Evolutionary conservation across 805 yeast species (phyloP).

Genomic region (Brettanomyces sp.): DNA sequence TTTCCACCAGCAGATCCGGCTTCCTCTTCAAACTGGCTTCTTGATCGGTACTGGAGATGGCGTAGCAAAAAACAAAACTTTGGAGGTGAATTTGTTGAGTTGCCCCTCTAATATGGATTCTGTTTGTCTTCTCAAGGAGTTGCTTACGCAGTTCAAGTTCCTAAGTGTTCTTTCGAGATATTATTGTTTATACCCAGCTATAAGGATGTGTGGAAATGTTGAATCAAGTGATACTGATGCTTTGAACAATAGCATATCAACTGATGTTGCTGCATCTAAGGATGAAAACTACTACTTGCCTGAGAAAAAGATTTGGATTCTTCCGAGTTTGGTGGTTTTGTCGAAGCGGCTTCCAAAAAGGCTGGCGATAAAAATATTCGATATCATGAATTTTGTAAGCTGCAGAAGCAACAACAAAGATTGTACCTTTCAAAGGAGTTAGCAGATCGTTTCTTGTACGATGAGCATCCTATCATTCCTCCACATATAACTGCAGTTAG

Average conservation of each 20-base stretch:
- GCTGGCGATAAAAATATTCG: constrained; percentile 4
- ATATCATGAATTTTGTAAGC: constrained; percentile 9
- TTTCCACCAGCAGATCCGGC: constrained; percentile 59
- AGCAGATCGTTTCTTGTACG: constrained; percentile 1
- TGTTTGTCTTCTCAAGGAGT: constrained; percentile 40
- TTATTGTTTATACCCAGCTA: constrained; percentile 6
- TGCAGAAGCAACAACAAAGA: constrained; percentile 8
- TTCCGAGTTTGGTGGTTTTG: neutral
- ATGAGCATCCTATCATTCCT: constrained; percentile 40
- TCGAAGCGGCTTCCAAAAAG: neutral
- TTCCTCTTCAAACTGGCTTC: constrained; percentile 66
- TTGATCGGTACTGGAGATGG: constrained; percentile 32
- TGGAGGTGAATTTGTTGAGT: constrained; percentile 62
- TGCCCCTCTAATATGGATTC: constrained; percentile 62
- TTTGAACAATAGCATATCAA: constrained; percentile 3
- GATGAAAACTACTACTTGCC: constrained; percentile 1
- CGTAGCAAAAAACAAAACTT: constrained; percentile 18
- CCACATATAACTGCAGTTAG: constrained; percentile 69
- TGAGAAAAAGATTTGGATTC: neutral
- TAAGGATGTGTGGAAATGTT: constrained; percentile 20
- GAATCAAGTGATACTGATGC: constrained; percentile 24
- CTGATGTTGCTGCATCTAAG: constrained; percentile 6
- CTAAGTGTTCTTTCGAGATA: constrained; percentile 21
- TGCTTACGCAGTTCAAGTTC: constrained; percentile 54
- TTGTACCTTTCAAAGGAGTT: constrained; percentile 2